Evolutionary conservation across 805 yeast species (phyloP), one percentile per base, ranked within the genome.

Genomic region (Pichia scutulata): DNA sequence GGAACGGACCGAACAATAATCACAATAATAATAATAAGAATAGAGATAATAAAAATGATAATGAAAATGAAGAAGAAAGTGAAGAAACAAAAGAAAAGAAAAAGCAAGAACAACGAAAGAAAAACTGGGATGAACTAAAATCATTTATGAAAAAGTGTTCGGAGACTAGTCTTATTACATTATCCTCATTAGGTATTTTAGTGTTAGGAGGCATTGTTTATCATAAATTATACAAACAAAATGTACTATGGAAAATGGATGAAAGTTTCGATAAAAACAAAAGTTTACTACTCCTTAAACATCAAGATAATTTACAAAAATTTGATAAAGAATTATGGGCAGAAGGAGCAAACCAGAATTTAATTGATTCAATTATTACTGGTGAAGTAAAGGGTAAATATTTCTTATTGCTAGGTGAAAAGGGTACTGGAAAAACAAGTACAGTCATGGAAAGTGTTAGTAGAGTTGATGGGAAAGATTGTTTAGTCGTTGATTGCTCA

Each of bases 401-500:
- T 66, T 83, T 79, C 60, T 67, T 87, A 44, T 61, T 87, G 12
- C 76, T 87, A 40, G 95, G 95, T 28, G 95, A 86, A 62, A 86
- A 87, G 62, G 95, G 95, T 1, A 86, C 93, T 0, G 95, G 95
- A 2, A 86, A 86, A 61, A 82, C 89, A 0, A 82, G 92, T 0
- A 74, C 88, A 70, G 72, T 87, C 16, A 65, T 84, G 58, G 89
- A 86, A 55, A 76, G 89, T 2, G 78, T 87, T 72, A 75, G 80
- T 52, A 77, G 81, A 55, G 79, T 78, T 2, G 69, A 74, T 39
- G 88, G 90, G 0, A 65, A 68, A 46, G 78, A 82, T 57, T 86
- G 88, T 46, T 78, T 88, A 0, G 73, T 83, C 45, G 69, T 87
- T 52, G 95, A 87, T 60, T 93, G 93, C 1, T 93, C 86, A 59